These are phyloP conservation scores for Aspergillus kassunensis DNA, from an alignment of 495 filamentous ascomycete species.

Conservation along the genomic window DNA sequence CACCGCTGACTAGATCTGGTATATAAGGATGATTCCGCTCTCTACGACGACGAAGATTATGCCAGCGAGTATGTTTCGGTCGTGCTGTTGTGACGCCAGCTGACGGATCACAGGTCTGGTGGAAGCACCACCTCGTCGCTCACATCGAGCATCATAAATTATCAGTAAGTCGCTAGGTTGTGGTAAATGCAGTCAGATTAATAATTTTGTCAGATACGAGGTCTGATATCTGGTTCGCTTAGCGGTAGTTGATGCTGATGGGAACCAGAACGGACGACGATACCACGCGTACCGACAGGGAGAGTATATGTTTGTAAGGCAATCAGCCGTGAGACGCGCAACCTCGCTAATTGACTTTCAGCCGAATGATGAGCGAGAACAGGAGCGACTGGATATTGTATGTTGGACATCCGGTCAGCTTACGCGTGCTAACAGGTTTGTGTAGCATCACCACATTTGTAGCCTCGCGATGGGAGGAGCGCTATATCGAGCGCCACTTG, in stretches of 20 bases:
- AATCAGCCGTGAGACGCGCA: neutral
- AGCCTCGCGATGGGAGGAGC: conserved; percentile 40
- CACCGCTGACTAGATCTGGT: neutral
- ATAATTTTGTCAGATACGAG: conserved; percentile 1
- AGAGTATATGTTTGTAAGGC: conserved; percentile 14
- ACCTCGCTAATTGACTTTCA: neutral
- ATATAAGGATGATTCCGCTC: conserved; percentile 3
- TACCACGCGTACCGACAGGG: conserved; percentile 18
- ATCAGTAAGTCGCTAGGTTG: conserved; percentile 12
- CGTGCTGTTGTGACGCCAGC: neutral
- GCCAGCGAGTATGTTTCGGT: conserved; percentile 1
- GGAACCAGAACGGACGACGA: conserved; percentile 13
- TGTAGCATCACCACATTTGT: conserved; percentile 44
- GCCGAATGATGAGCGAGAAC: conserved; percentile 43
- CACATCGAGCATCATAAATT: conserved; percentile 13
- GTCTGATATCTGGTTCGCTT: neutral
- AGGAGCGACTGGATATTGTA: conserved; percentile 61
- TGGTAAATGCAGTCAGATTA: neutral
- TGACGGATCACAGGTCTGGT: neutral
- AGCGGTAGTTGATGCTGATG: neutral
- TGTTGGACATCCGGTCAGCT: conserved; percentile 25
- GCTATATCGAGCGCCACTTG: conserved; percentile 50
- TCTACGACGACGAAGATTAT: conserved; percentile 12
- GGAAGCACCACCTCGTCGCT: conserved; percentile 10
- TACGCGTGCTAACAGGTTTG: conserved; percentile 20